Percentiles rank a stretch among this genome's conserved stretches.
phyloP scores from a whole-genome alignment of 2,329 filamentous ascomycete genomes.

The Hymenoscyphus albidus region DNA sequence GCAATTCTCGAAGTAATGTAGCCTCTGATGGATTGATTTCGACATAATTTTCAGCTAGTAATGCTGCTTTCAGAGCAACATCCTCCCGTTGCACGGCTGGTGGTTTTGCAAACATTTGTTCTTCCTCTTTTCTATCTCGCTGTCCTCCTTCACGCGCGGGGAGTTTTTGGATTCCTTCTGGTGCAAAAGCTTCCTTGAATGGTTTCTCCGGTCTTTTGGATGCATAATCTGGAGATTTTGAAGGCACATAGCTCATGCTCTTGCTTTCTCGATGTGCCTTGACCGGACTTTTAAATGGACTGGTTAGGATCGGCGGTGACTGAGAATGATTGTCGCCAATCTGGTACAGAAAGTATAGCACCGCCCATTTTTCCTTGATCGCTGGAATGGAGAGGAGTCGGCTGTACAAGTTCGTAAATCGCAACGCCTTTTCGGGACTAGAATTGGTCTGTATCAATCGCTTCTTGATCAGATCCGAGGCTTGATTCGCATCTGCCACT shows the following conservation, averaged over 20 bases:
- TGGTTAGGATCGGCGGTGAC: slow-evolving; percentile 27
- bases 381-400: slow-evolving; percentile 86
- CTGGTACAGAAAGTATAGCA: slow-evolving; percentile 84
- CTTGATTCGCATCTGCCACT: slow-evolving; percentile 70
- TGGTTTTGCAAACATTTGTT: slow-evolving; percentile 29
- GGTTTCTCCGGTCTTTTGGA: slow-evolving; percentile 39
- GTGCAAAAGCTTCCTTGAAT: slow-evolving; percentile 48
- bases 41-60: slow-evolving; percentile 53
- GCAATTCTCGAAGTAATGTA: slow-evolving; percentile 71
- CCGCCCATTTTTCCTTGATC: slow-evolving; percentile 93
- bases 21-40: slow-evolving; percentile 61
- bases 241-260: slow-evolving; percentile 20
- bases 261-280: slow-evolving; percentile 23
- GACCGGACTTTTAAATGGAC: slow-evolving; percentile 34
- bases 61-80: slow-evolving; percentile 46
- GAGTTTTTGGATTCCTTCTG: slow-evolving; percentile 43
- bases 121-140: slow-evolving; percentile 33
- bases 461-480: slow-evolving; percentile 86
- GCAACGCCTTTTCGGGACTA: slow-evolving; percentile 69
- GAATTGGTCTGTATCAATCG: slow-evolving; percentile 76
- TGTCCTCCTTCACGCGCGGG: slow-evolving; percentile 33
- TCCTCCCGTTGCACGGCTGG: slow-evolving; percentile 27
- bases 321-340: slow-evolving; percentile 59
- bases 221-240: slow-evolving; percentile 34
- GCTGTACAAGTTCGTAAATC: slow-evolving; percentile 88